phyloP scores from a whole-genome alignment of 2,329 filamentous ascomycete species.

The Pseudogymnoascus sp. region DNA sequence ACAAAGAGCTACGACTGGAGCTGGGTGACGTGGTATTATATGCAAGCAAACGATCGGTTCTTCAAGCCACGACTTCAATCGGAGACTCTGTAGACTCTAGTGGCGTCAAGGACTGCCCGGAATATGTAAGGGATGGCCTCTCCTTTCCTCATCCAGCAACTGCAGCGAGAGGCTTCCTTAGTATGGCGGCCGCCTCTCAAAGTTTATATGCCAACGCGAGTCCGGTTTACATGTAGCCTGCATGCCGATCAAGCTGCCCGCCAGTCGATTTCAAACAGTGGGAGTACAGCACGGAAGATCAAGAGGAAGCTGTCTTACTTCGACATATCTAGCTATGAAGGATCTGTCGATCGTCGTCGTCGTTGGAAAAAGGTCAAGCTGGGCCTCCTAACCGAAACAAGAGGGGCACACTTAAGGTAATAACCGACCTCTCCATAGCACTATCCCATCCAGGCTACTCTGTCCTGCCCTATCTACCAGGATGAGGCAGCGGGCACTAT shows the following conservation, averaged over 20 bases:
- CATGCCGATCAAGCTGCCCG: neutral
- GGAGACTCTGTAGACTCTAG: neutral
- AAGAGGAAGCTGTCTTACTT: neutral
- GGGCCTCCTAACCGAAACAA: neutral
- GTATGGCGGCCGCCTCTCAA: neutral
- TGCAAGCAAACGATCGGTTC: neutral
- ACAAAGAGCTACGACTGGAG: neutral
- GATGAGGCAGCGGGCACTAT: conserved; percentile 1
- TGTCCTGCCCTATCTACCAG: neutral
- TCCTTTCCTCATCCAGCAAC: neutral
- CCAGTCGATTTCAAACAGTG: neutral
- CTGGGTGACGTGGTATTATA: neutral
- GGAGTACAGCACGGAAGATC: neutral
- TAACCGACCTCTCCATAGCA: neutral
- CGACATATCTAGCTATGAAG: neutral
- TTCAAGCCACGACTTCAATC: neutral
- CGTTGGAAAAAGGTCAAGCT: neutral
- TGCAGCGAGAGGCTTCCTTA: neutral
- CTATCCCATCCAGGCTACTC: neutral
- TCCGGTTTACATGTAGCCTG: neutral
- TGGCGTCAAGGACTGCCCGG: neutral
- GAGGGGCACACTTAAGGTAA: neutral
- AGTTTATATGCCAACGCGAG: neutral
- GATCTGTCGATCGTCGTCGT: neutral
- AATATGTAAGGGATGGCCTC: neutral